Base-by-base conservation (phyloP, 1,139 yeast genomes). In the Candida albicans region DNA sequence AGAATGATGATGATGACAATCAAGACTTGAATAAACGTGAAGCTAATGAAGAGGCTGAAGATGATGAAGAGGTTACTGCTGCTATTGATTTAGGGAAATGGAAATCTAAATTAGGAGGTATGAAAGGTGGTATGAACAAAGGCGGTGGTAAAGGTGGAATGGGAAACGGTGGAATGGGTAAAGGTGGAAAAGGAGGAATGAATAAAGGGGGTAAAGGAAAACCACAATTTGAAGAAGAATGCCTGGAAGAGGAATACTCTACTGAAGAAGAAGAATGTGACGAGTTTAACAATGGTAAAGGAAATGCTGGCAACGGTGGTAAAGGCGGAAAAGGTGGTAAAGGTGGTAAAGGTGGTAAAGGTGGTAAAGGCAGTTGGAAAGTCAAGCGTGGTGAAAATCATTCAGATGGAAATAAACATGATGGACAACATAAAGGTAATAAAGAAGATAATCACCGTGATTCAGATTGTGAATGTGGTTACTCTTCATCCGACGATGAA, bases 51-150 rank as follows among this genome's bases (percentile, higher is more conserved):
- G 43, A 40, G 1, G 22, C 29, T 8, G 33, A 34, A 11, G 43
- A 30, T 15, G 43, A 40, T 3, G 28, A 30, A 18, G 29, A 29
- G 18, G 18, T 30, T 29, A 28, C n/a, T 24, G 39, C 33, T 37
- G 39, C 39, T 10, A 37, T 37, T 37, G 49, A 31, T 31, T 34
- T 45, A 26, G 33, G 33, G 11, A 42, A 42, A 33, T 39, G 40
- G 38, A 42, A 42, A 29, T 26, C 39, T 5, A 38, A 31, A 25
- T 35, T 41, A 33, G 39, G 33, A 7, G 36, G 33, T 4, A n/a
- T n/a, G 29, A 40, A 36, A 27, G 42, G 43, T 13, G 32, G 22
- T 13, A 40, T 37, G 43, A 41, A 36, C 12, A 39, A 42, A 35
- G 40, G 31, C 8, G 26, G 25, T 8, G 32, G 18, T 13, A 36